phyloP scores from a whole-genome alignment of 2,329 filamentous ascomycete genomes.

The Sarocladium brachiariae region DNA sequence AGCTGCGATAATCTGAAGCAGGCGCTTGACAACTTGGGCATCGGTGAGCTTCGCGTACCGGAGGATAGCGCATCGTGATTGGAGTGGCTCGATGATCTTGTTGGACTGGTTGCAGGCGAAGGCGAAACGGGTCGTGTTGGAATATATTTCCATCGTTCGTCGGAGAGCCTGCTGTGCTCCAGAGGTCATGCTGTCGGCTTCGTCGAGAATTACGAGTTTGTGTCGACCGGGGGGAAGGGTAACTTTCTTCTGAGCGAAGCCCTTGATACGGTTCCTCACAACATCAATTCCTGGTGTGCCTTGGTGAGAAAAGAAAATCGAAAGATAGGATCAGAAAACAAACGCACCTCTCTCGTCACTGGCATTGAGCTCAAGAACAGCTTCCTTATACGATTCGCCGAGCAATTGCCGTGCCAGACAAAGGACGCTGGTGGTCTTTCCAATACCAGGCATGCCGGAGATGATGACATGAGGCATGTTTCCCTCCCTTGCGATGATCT shows the following conservation, averaged over 20 bases:
- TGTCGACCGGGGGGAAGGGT: slow-evolving; percentile 85
- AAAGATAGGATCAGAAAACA: not conserved
- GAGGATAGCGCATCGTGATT: slow-evolving; percentile 92
- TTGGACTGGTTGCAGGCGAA: slow-evolving; percentile 99
- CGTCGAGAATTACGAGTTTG: slow-evolving; percentile 95
- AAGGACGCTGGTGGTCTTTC: slow-evolving; percentile 93
- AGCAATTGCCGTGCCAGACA: slow-evolving; percentile 88
- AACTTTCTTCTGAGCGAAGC: slow-evolving; percentile 98
- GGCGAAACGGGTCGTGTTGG: slow-evolving; percentile 89
- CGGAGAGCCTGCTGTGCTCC: slow-evolving; percentile 93
- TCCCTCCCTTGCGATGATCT: slow-evolving; percentile 96
- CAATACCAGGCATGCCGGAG: slow-evolving; percentile 98
- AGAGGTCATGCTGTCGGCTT: slow-evolving; percentile 96
- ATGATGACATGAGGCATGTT: slow-evolving; percentile 99
- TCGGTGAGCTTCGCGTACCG: slow-evolving; percentile 91
- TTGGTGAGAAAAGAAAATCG: slow-evolving; percentile 35
- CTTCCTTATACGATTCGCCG: slow-evolving; percentile 93
- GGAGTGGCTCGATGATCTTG: slow-evolving; percentile 98
- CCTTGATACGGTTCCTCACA: slow-evolving; percentile 94
- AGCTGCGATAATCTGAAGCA: slow-evolving; percentile 87
- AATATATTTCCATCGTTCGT: slow-evolving; percentile 98
- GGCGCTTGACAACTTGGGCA: slow-evolving; percentile 80
- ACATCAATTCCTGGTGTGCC: slow-evolving; percentile 81
- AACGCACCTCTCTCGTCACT: slow-evolving; percentile 77
- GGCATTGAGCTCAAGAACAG: slow-evolving; percentile 91